These are phyloP conservation scores for Candida coquimbonensis DNA, from an alignment of 805 yeast species.

Conservation along the genomic window DNA sequence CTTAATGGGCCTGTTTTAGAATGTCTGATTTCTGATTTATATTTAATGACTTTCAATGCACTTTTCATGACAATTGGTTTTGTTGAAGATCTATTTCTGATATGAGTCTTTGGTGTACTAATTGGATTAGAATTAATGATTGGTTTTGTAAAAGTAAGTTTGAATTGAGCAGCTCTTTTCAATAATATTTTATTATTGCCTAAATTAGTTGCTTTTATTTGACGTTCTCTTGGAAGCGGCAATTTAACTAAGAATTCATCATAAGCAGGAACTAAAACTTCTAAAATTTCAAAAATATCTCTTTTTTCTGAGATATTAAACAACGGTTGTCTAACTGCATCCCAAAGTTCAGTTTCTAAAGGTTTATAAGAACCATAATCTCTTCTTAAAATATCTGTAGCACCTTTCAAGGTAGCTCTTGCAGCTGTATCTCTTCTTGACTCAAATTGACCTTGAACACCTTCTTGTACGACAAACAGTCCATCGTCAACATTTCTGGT, in stretches of 20 bases:
- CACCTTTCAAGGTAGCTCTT: slow-evolving; percentile 56
- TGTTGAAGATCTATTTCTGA: slow-evolving; percentile 3
- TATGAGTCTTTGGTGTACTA: neutral
- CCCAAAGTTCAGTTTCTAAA: slow-evolving; percentile 59
- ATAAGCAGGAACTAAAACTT: slow-evolving; percentile 55
- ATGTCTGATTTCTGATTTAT: slow-evolving; percentile 16
- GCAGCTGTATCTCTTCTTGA: slow-evolving; percentile 60
- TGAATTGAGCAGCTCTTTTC: slow-evolving; percentile 41
- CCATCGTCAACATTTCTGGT: slow-evolving; percentile 23
- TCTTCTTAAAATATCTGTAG: slow-evolving; percentile 55
- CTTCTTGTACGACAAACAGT: slow-evolving; percentile 51
- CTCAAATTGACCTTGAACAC: slow-evolving; percentile 34
- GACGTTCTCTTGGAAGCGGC: slow-evolving; percentile 61
- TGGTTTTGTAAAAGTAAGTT: slow-evolving; percentile 14
- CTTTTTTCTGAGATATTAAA: slow-evolving; percentile 55
- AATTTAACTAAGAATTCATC: slow-evolving; percentile 57
- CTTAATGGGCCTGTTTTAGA: slow-evolving; percentile 27
- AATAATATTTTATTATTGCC: slow-evolving; percentile 52
- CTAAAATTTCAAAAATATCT: slow-evolving; percentile 54
- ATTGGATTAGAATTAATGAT: neutral
- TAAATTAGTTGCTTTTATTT: slow-evolving; percentile 50
- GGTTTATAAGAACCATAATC: slow-evolving; percentile 50
- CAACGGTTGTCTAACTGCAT: slow-evolving; percentile 53
- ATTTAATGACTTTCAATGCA: neutral
- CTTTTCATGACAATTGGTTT: slow-evolving; percentile 1